phyloP scores from a whole-genome alignment of 2,329 filamentous ascomycete genomes.

The Chrysoporthe austroafricana region DNA sequence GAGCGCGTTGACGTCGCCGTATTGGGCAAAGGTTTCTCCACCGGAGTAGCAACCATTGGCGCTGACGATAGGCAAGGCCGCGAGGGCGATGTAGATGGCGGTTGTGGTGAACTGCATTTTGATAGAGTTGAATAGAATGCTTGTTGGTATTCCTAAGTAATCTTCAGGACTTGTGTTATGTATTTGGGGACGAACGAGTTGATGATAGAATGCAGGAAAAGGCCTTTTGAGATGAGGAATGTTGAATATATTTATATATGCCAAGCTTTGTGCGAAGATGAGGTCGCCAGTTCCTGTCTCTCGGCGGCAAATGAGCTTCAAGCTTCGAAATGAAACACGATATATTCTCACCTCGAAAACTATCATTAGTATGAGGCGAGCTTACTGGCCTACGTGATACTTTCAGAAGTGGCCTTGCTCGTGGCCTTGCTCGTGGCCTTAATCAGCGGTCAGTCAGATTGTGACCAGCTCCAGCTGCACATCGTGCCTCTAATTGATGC shows the following conservation, averaged over 20 bases:
- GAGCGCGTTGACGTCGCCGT: neutral
- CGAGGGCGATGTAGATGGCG: neutral
- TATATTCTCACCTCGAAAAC: neutral
- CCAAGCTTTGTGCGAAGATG: neutral
- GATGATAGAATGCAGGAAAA: neutral
- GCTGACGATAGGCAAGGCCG: conserved; percentile 3
- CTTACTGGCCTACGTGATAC: neutral
- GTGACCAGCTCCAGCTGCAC: neutral
- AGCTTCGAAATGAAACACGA: neutral
- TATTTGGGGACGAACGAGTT: neutral
- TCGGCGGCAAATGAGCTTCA: neutral
- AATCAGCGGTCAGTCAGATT: neutral
- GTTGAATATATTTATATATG: neutral
- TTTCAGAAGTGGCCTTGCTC: neutral
- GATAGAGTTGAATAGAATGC: neutral
- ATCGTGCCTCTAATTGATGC: neutral
- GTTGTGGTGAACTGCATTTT: conserved; percentile 5
- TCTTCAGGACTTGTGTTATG: neutral
- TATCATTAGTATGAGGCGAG: neutral
- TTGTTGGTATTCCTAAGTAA: neutral
- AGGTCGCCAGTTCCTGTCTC: neutral
- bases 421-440: neutral
- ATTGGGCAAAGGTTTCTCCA: neutral
- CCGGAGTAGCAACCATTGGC: conserved; percentile 6
- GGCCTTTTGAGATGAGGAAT: neutral